Evolutionary conservation across 2,329 filamentous ascomycete genomes (phyloP), one percentile per base, ranked within the genome.

Genomic region (Claviceps sp.): DNA sequence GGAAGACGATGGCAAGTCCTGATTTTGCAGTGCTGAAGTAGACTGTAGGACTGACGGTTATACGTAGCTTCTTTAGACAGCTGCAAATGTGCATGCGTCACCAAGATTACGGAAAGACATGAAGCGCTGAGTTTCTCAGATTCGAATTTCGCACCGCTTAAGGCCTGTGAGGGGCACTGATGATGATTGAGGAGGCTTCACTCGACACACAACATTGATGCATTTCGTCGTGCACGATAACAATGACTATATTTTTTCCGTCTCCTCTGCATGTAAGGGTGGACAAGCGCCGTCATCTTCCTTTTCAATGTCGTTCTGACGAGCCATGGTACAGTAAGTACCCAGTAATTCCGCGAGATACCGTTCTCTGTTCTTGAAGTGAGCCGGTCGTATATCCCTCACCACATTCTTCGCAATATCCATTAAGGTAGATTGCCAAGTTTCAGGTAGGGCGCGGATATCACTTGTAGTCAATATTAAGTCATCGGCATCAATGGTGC

Each of bases 321-420:
- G 26, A 18, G 26, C 44, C 26, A 52, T 36, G 8, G 41, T 40
- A 50, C 55, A 57, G n/a, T 58, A 60, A 1, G 57, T 58, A 18
- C 59, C 59, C 8, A 61, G 51, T 22, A 61, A 24, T 48, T 61
- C 59, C 3, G 59, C 55, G 11, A 57, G 51, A 47, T 58, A 58
- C 6, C 59, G 54, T 51, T 60, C 54, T 14, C 56, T 52, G 43
- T 60, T 53, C 34, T 50, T 51, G 18, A 61, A 60, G 40, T 61
- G 59, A 5, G 40, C 34, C 7, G 52, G 42, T 3, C 54, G 54
- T 3, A 51, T 6, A 3, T 58, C 47, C 1, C 50, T 49, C 3
- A 58, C 40, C 13, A 55, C 47, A 13, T 47, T 53, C 8, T 56
- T 53, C 2, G 59, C 58, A 4, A 44, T 37, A 14, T 52, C 49